These are phyloP conservation scores for Macrolepiota dolichaula DNA, from an alignment of 768 basidiomycete species.

Conservation along the genomic window DNA sequence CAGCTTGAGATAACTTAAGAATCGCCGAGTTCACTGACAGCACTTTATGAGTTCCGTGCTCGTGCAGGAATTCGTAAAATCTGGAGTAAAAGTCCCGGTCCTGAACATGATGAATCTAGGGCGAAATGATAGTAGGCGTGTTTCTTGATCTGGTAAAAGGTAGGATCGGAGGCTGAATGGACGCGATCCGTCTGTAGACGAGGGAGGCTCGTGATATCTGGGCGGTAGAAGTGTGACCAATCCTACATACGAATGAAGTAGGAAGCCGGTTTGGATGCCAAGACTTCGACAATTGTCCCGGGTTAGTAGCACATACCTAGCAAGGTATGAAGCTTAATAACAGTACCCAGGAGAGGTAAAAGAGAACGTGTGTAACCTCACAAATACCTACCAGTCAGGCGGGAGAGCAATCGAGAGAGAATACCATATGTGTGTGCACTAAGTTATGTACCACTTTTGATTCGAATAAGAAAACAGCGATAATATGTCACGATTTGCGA, in stretches of 20 bases:
- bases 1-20: no score
- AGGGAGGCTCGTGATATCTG: background rate
- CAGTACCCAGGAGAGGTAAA: background rate
- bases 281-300: background rate
- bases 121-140: no score
- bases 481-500: background rate
- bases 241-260: background rate
- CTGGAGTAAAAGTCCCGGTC: no score
- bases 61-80: no score
- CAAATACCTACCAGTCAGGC: background rate
- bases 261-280: background rate
- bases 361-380: no score
- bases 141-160: no score
- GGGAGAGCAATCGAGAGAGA: background rate
- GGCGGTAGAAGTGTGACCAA: background rate
- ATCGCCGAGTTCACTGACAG: no score
- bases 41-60: no score
- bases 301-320: conserved; percentile 13
- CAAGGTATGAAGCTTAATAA: conserved; percentile 13
- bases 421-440: background rate
- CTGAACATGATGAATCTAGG: no score
- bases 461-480: background rate
- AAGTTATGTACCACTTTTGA: background rate
- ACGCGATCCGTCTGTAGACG: background rate
- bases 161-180: no score